These are phyloP conservation scores for Ustilago lituana DNA, from an alignment of 1,284 basidiomycete genomes.

Conservation along the genomic window DNA sequence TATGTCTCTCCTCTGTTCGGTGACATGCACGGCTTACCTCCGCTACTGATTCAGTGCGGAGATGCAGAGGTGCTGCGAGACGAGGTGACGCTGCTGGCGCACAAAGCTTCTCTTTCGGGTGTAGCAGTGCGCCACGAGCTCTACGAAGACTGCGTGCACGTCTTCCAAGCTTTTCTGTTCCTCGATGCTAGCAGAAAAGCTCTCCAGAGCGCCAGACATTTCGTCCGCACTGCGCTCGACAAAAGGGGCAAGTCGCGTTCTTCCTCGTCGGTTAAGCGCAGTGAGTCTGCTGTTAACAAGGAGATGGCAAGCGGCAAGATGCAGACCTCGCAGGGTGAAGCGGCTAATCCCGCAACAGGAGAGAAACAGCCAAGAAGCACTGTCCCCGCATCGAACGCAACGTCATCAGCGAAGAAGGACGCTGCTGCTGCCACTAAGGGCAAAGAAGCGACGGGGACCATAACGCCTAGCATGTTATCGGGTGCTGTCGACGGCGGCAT, in stretches of 20 bases:
- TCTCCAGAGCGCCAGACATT: constrained; percentile 65
- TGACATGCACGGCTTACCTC: constrained; percentile 84
- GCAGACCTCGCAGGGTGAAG: constrained; percentile 49
- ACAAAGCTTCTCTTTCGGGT: constrained; percentile 88
- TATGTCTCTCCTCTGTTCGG: constrained; percentile 90
- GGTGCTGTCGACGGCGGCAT: constrained; percentile 37
- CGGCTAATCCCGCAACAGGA: constrained; percentile 47
- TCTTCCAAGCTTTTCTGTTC: constrained; percentile 67
- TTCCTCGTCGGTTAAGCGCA: constrained; percentile 69
- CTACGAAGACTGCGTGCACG: constrained; percentile 82
- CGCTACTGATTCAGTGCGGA: constrained; percentile 89
- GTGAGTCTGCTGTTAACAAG: constrained; percentile 70
- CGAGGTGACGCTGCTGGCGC: constrained; percentile 89
- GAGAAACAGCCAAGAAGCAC: constrained; percentile 12
- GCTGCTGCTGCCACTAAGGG: constrained; percentile 11
- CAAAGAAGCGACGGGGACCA: constrained; percentile 8
- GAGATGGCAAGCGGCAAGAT: constrained; percentile 55
- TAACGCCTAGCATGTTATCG: constrained; percentile 27
- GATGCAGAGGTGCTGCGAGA: constrained; percentile 93
- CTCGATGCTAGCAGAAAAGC: constrained; percentile 66
- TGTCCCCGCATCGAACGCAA: background rate
- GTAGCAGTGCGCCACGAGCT: constrained; percentile 89
- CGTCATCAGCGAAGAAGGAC: background rate
- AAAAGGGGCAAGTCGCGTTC: constrained; percentile 50
- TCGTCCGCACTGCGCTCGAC: constrained; percentile 66